Base-by-base conservation (phyloP, 495 filamentous ascomycete species). In the Hypoxylon perforatum region DNA sequence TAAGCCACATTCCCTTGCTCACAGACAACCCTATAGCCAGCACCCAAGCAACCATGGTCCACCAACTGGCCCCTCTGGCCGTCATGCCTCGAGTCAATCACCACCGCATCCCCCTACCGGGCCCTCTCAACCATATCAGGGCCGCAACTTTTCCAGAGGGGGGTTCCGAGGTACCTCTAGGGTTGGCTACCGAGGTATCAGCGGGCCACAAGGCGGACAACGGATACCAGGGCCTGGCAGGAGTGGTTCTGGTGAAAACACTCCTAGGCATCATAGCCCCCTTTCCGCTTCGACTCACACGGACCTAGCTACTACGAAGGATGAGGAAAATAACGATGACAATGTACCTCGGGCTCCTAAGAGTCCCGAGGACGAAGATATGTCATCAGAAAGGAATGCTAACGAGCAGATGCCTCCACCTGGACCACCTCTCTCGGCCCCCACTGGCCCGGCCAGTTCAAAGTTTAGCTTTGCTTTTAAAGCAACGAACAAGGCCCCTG, bases 401-500 rank as follows among this genome's bases (percentile, higher is more conserved):
- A 82, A 83, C 25, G 78, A 77, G 51, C 76, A 79, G 66, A 75
- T 70, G 64, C 84, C 84, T 7, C 81, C 84, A 22, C 72, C 74
- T 44, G 80, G 86, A 60, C 75, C 82, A n/a, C 74, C 83, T 12
- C 75, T 81, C 14, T 75, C 79, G 5, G 78, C 84, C 21, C 79
- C 85, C 36, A 81, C 85, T 21, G 77, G 84, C 70, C 61, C 78
- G 50, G 81, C 86, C 84, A 77, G 85, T 82, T 88, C 88, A 36
- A 94, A 93, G 73, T 92, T 97, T 68, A 93, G 91, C 69, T 97
- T 97, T 75, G 90, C 92, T 11, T 89, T 97, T 75, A 96, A 95
- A 73, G 80, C 87, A 25, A 76, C 83, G 12, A 78, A 70, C 0
- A 95, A 95, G 61, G 77, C 86, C 18, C 77, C 83, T 5, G 74